Conservation (phyloP, 352 stramenopile species). For the Globisporangium mamillatum region DNA sequence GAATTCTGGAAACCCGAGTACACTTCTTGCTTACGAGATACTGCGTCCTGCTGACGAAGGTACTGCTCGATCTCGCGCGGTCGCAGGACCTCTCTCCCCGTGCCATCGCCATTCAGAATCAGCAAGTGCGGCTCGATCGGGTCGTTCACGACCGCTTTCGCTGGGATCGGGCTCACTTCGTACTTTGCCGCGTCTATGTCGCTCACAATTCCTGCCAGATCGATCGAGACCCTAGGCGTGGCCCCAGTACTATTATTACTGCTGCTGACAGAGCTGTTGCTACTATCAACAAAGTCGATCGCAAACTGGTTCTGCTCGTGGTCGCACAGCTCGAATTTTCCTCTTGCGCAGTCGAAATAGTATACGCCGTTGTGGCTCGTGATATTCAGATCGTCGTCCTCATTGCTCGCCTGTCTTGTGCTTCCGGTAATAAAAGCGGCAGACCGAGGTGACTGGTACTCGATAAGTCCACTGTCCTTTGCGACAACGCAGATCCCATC, state of each 20-base stretch:
- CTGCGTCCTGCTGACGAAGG: constrained; percentile 3
- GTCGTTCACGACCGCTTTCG: constrained; percentile 66
- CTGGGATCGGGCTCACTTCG: constrained; percentile 45
- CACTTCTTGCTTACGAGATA: not conserved
- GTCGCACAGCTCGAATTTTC: constrained; percentile 59
- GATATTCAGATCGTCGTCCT: constrained; percentile 60
- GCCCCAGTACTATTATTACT: not conserved
- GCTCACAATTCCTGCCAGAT: constrained; percentile 65
- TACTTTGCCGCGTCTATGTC: constrained; percentile 46
- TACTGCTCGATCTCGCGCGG: constrained; percentile 43
- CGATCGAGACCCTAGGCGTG: constrained; percentile 29
- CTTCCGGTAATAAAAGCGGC: not conserved
- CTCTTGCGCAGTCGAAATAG: constrained; percentile 65
- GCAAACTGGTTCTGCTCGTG: constrained; percentile 70
- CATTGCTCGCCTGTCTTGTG: constrained; percentile 3
- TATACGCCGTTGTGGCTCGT: constrained; percentile 65
- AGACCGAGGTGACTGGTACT: constrained; percentile 34
- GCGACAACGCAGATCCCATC: constrained; percentile 45
- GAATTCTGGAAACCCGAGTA: not conserved
- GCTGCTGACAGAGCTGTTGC: not conserved
- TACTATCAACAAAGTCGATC: constrained; percentile 33
- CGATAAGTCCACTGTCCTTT: constrained; percentile 71
- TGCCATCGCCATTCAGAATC: constrained; percentile 72
- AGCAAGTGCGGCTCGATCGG: constrained; percentile 74
- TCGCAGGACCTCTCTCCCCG: constrained; percentile 52